These are phyloP conservation scores for Neoboletus brunneissimus DNA, from an alignment of 768 basidiomycete genomes.

Conservation along the genomic window DNA sequence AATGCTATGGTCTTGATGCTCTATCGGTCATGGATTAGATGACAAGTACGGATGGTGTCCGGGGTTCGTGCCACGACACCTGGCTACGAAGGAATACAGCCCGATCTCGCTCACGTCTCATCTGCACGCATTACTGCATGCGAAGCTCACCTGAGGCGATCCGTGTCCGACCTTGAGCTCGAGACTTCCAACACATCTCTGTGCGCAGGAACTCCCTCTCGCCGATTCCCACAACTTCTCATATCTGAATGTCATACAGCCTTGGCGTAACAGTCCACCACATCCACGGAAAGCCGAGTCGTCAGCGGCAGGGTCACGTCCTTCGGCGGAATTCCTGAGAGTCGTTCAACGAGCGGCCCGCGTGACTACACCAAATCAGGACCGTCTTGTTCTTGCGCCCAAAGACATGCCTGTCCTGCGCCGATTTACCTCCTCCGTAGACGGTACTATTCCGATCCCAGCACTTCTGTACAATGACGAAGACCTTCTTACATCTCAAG, in stretches of 20 bases:
- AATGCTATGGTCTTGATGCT: neutral
- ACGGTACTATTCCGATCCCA: conserved; percentile 75
- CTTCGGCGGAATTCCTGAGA: conserved; percentile 14
- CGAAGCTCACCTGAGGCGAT: conserved; percentile 23
- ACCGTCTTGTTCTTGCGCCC: neutral
- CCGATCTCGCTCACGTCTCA: conserved; percentile 6
- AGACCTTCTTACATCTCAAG: conserved; percentile 67
- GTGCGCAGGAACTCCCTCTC: conserved; percentile 10
- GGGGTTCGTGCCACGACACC: conserved; percentile 18
- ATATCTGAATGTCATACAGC: neutral
- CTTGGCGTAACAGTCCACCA: conserved; percentile 4
- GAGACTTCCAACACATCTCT: neutral
- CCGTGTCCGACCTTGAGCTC: conserved; percentile 4
- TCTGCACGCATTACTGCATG: conserved; percentile 9
- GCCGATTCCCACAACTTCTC: conserved; percentile 8
- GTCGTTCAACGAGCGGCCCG: neutral
- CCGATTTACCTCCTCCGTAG: conserved; percentile 54
- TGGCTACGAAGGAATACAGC: neutral
- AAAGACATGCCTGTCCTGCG: conserved; percentile 47
- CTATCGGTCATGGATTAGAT: neutral
- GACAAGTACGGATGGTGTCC: conserved; percentile 13
- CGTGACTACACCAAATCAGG: conserved; percentile 4
- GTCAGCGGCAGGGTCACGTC: conserved; percentile 2
- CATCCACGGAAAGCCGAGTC: conserved; percentile 6
- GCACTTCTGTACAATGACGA: conserved; percentile 83